Base-by-base conservation (phyloP, 148 eudicot genomes). In the Selenicereus undatus region DNA sequence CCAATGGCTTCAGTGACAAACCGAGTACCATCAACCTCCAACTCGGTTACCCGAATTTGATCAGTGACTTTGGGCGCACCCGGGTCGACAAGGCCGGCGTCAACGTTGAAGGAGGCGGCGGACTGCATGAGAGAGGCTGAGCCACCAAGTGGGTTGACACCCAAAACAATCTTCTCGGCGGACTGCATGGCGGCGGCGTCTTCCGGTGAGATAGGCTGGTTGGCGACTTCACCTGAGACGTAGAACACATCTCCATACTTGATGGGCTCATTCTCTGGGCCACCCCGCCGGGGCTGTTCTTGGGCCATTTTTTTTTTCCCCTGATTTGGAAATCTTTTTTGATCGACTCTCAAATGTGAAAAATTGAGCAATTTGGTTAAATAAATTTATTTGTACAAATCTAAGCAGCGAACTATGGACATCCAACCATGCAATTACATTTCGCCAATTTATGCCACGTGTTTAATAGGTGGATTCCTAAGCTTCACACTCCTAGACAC, bases 241-340 rank as follows among this genome's bases (percentile, higher is more conserved):
- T 27, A 14, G 60, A 83, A 83, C 58, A 83, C 76, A 35, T 83
- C 86, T 9, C 85, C 85, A 22, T 83, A 83, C 12, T 83, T 79
- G 18, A 80, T 83, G 65, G 83, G 79, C 79, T 76, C 66, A 3
- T 50, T 11, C 3, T 35, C 22, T 62, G 50, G 50, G 43, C 32
- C 78, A 36, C 10, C 35, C 10, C 18, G 11, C 11, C 13, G 13
- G 43, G 52, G 75, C 48, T 81, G 75, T 27, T 76, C 75, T 75
- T 66, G 68, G 52, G 79, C 74, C 79, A 75, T 81, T 30, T 65
- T 35, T 6, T n/a, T 6, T n/a, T n/a, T n/a, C n/a, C n/a, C n/a
- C 22, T 56, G 20, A 20, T 17, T 56, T 16, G 8, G 62, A 16
- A 56, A n/a, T 56, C 62, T 48, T 48, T 8, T 48, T 48, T 8